Evolutionary conservation across 139 green algal genomes (phyloP).

Genomic region (Axilococcus clingmanii): DNA sequence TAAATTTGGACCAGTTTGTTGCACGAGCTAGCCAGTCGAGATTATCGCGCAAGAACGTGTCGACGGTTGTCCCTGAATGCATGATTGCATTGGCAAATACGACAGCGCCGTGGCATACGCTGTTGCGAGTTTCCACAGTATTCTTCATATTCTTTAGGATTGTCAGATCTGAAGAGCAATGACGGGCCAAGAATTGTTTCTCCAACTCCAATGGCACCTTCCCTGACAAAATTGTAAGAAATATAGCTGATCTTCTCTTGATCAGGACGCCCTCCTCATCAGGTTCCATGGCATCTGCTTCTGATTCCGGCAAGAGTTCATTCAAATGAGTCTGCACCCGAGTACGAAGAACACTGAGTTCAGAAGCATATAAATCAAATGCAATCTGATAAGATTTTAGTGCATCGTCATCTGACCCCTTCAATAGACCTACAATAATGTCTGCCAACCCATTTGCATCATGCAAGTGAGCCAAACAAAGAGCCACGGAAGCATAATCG

Average conservation of each 20-base stretch:
- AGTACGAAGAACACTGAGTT: constrained; percentile 41
- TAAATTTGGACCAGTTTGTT: constrained; percentile 99
- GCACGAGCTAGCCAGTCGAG: constrained; percentile 91
- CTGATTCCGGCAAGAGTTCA: constrained; percentile 7
- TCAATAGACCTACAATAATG: constrained; percentile 74
- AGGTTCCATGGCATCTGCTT: constrained; percentile 10
- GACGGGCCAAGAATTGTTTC: constrained; percentile 90
- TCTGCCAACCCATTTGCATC: constrained; percentile 65
- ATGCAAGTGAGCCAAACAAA: constrained; percentile 89
- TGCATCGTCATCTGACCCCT: constrained; percentile 47
- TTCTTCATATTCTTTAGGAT: constrained; percentile 89
- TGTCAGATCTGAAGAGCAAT: constrained; percentile 69
- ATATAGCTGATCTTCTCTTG: not conserved
- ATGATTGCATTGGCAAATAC: constrained; percentile 95
- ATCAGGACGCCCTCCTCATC: constrained; percentile 5
- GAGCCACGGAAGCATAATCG: constrained; percentile 78
- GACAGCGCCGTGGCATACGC: constrained; percentile 82
- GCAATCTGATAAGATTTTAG: constrained; percentile 93
- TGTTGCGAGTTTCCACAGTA: constrained; percentile 60
- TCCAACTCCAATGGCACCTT: constrained; percentile 75
- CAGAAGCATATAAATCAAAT: constrained; percentile 94
- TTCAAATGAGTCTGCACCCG: constrained; percentile 5
- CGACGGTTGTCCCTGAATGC: constrained; percentile 88
- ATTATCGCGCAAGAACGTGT: constrained; percentile 94
- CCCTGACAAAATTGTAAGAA: constrained; percentile 66